Conservation (phyloP, 257 asterid species). For the Solanum pennellii region DNA sequence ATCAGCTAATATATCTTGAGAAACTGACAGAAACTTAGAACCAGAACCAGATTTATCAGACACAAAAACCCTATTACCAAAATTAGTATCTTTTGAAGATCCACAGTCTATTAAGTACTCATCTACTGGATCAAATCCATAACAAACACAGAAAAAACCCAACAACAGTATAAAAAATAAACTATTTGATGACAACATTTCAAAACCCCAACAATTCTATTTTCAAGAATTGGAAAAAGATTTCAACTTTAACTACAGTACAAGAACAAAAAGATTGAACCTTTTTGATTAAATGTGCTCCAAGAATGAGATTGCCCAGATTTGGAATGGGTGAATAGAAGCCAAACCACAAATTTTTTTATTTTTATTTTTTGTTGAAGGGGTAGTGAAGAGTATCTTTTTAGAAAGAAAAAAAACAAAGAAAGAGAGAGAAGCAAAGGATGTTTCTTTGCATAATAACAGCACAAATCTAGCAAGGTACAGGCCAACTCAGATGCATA, state of each 20-base stretch:
- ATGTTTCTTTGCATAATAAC: neutral
- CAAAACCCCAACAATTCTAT: conserved; percentile 23
- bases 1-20: conserved; percentile 41
- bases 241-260: neutral
- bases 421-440: neutral
- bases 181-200: conserved; percentile 29
- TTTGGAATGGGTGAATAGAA: neutral
- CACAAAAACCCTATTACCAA: conserved; percentile 38
- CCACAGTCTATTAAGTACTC: conserved; percentile 48
- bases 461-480: conserved; percentile 1
- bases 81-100: conserved; percentile 27
- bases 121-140: conserved; percentile 43
- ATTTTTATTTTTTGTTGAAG: neutral
- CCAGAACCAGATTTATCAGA: conserved; percentile 53
- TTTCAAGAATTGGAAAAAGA: neutral
- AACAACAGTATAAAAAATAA: conserved; percentile 26
- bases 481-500: neutral
- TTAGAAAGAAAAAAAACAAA: neutral
- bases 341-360: neutral
- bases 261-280: neutral
- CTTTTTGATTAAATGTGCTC: neutral
- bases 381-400: neutral
- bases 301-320: neutral
- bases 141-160: conserved; percentile 19
- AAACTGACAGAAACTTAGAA: conserved; percentile 28